phyloP scores from a whole-genome alignment of 192 early-diverging fungal species.

The Gryganskiella cystojenkinii region DNA sequence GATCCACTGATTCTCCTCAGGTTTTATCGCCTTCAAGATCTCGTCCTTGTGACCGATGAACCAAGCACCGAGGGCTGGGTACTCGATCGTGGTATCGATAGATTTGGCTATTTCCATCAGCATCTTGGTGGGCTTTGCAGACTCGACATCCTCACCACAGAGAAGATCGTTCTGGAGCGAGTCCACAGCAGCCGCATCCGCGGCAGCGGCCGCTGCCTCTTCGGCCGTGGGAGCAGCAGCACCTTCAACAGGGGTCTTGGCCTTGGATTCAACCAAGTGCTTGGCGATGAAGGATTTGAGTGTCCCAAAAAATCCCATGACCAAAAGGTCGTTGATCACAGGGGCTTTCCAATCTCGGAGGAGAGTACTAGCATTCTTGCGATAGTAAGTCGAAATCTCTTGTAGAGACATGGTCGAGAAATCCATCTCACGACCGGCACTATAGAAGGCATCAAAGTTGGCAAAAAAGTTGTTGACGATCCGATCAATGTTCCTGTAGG shows the following conservation, averaged over 20 bases:
- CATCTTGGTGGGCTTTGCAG: slow-evolving; percentile 52
- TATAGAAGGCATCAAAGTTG: slow-evolving; percentile 48
- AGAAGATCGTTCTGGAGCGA: slow-evolving; percentile 48
- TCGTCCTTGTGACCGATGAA: slow-evolving; percentile 37
- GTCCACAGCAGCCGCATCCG: slow-evolving; percentile 44
- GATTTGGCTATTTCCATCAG: slow-evolving; percentile 48
- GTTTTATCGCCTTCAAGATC: slow-evolving; percentile 37
- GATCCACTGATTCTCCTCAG: slow-evolving; percentile 41
- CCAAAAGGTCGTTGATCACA: slow-evolving; percentile 42
- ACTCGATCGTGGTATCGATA: slow-evolving; percentile 34
- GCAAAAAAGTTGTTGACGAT: slow-evolving; percentile 47
- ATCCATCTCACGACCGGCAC: slow-evolving; percentile 35
- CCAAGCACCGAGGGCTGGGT: slow-evolving; percentile 28
- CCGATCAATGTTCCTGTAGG: slow-evolving; percentile 46
- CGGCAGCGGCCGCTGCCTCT: slow-evolving; percentile 22
- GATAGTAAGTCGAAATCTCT: slow-evolving; percentile 39
- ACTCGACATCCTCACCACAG: slow-evolving; percentile 51
- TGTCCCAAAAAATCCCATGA: slow-evolving; percentile 51
- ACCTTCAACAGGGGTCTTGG: slow-evolving; percentile 4
- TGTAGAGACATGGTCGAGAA: slow-evolving; percentile 43
- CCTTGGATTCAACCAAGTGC: slow-evolving; percentile 40
- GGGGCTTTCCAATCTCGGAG: slow-evolving; percentile 48
- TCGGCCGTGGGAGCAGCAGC: slow-evolving; percentile 23
- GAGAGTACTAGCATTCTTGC: slow-evolving; percentile 30
- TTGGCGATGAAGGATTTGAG: slow-evolving; percentile 54